Conservation (phyloP, 371 early-diverging fungal genomes). For the Mortierella sp. region DNA sequence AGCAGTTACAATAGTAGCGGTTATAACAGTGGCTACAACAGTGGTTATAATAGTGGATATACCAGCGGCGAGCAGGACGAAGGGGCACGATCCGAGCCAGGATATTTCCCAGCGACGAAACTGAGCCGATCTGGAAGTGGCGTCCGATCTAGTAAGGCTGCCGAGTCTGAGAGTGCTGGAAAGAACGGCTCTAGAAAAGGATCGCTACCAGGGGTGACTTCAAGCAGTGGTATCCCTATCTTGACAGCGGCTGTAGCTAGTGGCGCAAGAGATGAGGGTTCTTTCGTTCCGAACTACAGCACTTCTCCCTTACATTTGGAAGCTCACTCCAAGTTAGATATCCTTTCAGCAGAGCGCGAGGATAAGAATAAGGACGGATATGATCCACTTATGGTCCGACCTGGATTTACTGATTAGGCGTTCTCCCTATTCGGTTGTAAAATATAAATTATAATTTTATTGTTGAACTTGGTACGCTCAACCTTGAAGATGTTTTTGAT, state of each 20-base stretch:
- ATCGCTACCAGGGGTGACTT: conserved; percentile 18
- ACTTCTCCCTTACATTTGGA: conserved; percentile 6
- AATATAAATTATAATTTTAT: neutral
- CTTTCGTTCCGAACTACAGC: neutral
- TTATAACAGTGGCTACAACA: conserved; percentile 38
- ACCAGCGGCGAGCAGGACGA: conserved; percentile 56
- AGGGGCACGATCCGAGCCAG: conserved; percentile 19
- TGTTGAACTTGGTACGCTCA: neutral
- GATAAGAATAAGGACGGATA: conserved; percentile 48
- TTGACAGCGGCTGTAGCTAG: neutral
- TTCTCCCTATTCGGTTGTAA: neutral
- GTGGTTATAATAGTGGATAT: conserved; percentile 46
- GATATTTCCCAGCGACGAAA: conserved; percentile 50
- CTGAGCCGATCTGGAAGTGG: conserved; percentile 54
- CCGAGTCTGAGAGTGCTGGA: neutral
- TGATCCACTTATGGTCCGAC: conserved; percentile 53
- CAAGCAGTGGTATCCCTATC: conserved; percentile 4
- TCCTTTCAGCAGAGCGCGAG: conserved; percentile 10
- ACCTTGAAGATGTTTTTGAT: too few species aligned
- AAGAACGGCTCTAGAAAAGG: conserved; percentile 18
- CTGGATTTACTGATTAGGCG: conserved; percentile 43
- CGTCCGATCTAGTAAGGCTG: conserved; percentile 12
- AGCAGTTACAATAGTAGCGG: conserved; percentile 22
- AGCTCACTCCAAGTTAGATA: conserved; percentile 5
- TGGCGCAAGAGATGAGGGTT: conserved; percentile 11